Conservation (phyloP, 2,329 filamentous ascomycete genomes). For the Epichloe coenophiala region DNA sequence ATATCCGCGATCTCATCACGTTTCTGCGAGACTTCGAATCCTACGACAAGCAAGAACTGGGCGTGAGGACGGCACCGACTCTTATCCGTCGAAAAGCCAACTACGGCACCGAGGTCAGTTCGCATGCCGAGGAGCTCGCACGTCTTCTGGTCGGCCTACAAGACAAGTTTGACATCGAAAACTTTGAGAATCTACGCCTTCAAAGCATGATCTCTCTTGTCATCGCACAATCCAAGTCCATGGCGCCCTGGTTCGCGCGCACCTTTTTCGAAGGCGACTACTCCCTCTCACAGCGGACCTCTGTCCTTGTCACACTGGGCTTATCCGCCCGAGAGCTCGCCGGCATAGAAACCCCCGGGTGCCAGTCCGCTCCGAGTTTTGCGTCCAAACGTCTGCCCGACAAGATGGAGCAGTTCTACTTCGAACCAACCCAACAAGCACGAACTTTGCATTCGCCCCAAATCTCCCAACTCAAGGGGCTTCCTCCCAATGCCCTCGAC, state of each 20-base stretch:
- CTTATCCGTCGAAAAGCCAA: conserved; percentile 80
- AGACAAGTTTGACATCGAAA: conserved; percentile 69
- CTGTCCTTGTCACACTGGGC: conserved; percentile 70
- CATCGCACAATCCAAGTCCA: conserved; percentile 58
- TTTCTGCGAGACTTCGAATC: conserved; percentile 71
- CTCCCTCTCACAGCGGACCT: conserved; percentile 70
- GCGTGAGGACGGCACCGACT: conserved; percentile 58
- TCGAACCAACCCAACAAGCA: conserved; percentile 18
- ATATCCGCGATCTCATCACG: conserved; percentile 70
- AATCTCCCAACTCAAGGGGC: conserved; percentile 27
- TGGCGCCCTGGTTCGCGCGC: conserved; percentile 73
- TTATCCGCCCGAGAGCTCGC: conserved; percentile 74
- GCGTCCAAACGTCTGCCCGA: conserved; percentile 69
- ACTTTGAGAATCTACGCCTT: conserved; percentile 62
- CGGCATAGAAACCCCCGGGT: conserved; percentile 51
- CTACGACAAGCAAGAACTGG: conserved; percentile 73
- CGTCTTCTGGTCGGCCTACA: conserved; percentile 65
- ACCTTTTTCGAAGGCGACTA: conserved; percentile 93
- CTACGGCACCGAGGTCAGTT: conserved; percentile 77
- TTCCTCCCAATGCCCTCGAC: conserved; percentile 49
- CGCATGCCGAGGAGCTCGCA: conserved; percentile 72
- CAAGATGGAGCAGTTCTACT: conserved; percentile 60
- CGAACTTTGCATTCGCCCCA: conserved; percentile 14
- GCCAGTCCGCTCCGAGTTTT: conserved; percentile 43
- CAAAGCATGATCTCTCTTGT: conserved; percentile 75